A percentile compares a stretch with the other conserved stretches of the same genome.
Evolutionary conservation across 352 stramenopile genomes (phyloP).

Genomic region (Poterioochromonas sp.): DNA sequence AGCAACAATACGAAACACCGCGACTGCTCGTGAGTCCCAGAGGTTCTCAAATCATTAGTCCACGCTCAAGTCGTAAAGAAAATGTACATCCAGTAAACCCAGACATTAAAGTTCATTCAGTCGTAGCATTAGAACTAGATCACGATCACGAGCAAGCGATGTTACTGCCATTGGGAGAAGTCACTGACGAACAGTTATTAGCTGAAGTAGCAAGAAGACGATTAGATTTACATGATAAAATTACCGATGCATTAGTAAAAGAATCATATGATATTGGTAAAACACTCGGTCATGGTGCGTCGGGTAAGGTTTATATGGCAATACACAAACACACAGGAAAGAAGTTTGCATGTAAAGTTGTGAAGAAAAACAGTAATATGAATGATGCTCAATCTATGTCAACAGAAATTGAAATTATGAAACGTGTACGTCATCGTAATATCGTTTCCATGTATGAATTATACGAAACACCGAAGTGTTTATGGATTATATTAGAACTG

Average conservation of each 20-base stretch:
- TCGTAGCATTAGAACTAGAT: neutral
- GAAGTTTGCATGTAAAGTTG: conserved; percentile 17
- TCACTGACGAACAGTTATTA: conserved; percentile 6
- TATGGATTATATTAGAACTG: conserved; percentile 13
- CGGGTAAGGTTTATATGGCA: conserved; percentile 6
- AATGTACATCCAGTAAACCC: conserved; percentile 18
- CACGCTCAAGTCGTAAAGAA: neutral
- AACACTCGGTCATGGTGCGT: conserved; percentile 12
- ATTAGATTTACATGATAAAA: conserved; percentile 1
- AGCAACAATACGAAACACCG: too few relatives aligned
- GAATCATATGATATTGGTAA: conserved; percentile 19
- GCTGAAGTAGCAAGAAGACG: conserved; percentile 7
- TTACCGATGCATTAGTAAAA: conserved; percentile 20
- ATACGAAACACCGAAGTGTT: conserved; percentile 4
- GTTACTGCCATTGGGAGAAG: neutral
- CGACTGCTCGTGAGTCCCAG: too few relatives aligned
- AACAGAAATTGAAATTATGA: conserved; percentile 29
- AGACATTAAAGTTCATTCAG: conserved; percentile 17
- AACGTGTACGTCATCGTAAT: conserved; percentile 3
- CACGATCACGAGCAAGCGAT: neutral
- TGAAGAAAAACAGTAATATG: conserved; percentile 19
- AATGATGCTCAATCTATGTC: conserved; percentile 16
- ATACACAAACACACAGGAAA: neutral
- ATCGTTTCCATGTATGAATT: conserved; percentile 29
- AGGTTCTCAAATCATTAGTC: neutral